Percentiles rank a stretch among this genome's conserved stretches.
phyloP scores from a whole-genome alignment of 2,329 filamentous ascomycete species.

The Xylariaceae sp. region DNA sequence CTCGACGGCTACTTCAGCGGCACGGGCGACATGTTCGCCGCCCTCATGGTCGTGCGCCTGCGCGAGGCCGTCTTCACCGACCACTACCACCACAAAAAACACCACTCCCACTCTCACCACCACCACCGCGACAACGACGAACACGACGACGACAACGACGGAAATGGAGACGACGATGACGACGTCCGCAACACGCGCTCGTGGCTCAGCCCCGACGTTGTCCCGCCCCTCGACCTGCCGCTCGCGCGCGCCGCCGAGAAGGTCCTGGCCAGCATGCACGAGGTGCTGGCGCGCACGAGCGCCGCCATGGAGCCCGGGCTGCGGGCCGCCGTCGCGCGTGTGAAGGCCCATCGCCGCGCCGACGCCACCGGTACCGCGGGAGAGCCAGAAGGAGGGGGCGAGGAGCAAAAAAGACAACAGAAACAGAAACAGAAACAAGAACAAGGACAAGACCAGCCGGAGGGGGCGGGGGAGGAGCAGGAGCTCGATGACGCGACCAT shows the following conservation, averaged over 20 bases:
- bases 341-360: slow-evolving; percentile 14
- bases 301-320: slow-evolving; percentile 50
- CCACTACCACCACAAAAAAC: background rate
- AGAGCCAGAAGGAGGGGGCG: slow-evolving; percentile 1
- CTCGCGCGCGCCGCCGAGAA: slow-evolving; percentile 77
- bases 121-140: background rate
- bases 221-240: slow-evolving; percentile 64
- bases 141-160: background rate
- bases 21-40: slow-evolving; percentile 97
- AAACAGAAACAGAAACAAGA: slow-evolving; percentile 6
- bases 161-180: slow-evolving; percentile 30
- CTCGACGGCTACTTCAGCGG: slow-evolving; percentile 94
- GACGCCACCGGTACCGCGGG: slow-evolving; percentile 20
- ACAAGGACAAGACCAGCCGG: background rate
- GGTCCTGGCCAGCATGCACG: slow-evolving; percentile 88
- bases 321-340: slow-evolving; percentile 33
- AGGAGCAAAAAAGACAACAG: no score
- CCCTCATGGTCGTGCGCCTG: slow-evolving; percentile 78
- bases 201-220: slow-evolving; percentile 72
- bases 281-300: slow-evolving; percentile 64
- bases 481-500: slow-evolving; percentile 46
- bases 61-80: slow-evolving; percentile 63
- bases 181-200: slow-evolving; percentile 46
- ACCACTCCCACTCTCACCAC: no score
- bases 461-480: slow-evolving; percentile 29